A percentile compares a stretch with the other conserved stretches of the same genome.
These are phyloP conservation scores for Magnaporthales sp. DNA, from an alignment of 2,329 filamentous ascomycete genomes.

Conservation along the genomic window DNA sequence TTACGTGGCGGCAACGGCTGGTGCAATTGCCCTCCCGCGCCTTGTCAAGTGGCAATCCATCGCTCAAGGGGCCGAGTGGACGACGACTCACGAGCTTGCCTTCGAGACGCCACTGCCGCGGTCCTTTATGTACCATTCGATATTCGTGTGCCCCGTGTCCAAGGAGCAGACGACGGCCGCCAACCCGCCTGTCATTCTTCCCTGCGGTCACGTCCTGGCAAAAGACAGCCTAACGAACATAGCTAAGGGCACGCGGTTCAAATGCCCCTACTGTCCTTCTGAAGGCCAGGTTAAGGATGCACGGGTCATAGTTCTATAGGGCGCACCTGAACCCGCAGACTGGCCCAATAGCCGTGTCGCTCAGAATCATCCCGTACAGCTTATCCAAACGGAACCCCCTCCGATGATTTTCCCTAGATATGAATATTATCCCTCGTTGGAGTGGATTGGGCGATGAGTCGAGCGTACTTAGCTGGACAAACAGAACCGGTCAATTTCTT, in stretches of 20 bases:
- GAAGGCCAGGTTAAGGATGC: constrained; percentile 76
- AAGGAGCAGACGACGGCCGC: constrained; percentile 91
- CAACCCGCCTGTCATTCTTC: constrained; percentile 95
- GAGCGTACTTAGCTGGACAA: not conserved
- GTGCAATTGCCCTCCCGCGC: constrained; percentile 81
- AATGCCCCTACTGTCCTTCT: constrained; percentile 90
- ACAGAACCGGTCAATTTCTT: not conserved
- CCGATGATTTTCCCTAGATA: too few relatives aligned
- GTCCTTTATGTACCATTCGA: constrained; percentile 75
- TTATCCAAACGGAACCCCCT: too few relatives aligned
- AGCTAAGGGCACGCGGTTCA: constrained; percentile 73
- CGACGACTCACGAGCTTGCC: constrained; percentile 79
- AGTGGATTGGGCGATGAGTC: not conserved
- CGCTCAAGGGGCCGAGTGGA: constrained; percentile 90
- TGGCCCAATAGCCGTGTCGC: not conserved
- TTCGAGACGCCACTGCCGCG: constrained; percentile 58
- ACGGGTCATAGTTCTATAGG: constrained; percentile 57
- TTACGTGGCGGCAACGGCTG: constrained; percentile 86
- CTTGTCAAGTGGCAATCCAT: constrained; percentile 88
- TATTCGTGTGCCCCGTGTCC: constrained; percentile 95
- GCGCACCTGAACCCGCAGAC: not conserved
- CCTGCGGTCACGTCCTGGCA: constrained; percentile 90
- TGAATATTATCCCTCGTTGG: not conserved
- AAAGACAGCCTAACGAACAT: constrained; percentile 73
- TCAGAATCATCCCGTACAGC: too few relatives aligned